These are phyloP conservation scores for Trichophyton simii DNA, from an alignment of 2,329 filamentous ascomycete species.

Conservation along the genomic window DNA sequence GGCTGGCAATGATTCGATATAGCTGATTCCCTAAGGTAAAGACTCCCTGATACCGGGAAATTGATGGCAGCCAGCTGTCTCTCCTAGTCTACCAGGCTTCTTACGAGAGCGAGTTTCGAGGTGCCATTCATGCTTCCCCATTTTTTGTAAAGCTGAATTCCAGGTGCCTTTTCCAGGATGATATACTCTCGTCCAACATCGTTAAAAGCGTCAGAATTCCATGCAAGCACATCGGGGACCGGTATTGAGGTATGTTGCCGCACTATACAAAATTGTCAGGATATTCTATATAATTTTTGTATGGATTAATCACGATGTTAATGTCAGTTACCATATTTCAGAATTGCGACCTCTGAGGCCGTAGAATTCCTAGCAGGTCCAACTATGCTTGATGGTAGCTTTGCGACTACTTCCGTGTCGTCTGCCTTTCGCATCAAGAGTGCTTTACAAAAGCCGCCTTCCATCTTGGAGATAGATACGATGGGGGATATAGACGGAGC, in stretches of 20 bases:
- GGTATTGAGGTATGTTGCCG: constrained; percentile 9
- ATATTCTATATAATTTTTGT: no score
- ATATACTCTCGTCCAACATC: constrained; percentile 14
- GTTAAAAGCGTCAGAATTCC: constrained; percentile 11
- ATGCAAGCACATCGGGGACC: constrained; percentile 10
- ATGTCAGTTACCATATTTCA: constrained; percentile 7
- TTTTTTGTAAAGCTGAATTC: constrained; percentile 15
- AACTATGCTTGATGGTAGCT: not conserved
- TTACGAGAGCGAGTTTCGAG: not conserved
- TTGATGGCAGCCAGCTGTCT: not conserved
- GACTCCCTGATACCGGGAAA: constrained; percentile 6
- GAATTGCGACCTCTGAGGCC: constrained; percentile 15
- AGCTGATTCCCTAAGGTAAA: constrained; percentile 23
- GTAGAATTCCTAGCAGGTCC: not conserved
- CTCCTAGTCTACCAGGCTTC: not conserved
- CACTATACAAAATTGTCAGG: not conserved
- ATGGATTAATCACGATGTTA: no score
- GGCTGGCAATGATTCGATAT: constrained; percentile 7
- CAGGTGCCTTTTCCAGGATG: constrained; percentile 15
- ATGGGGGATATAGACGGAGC: constrained; percentile 12
- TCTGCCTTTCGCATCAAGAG: constrained; percentile 4
- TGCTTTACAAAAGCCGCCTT: constrained; percentile 4
- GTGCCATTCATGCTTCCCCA: constrained; percentile 16
- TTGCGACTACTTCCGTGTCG: constrained; percentile 4
- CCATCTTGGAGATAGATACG: constrained; percentile 13